Evolutionary conservation across 2,329 filamentous ascomycete genomes (phyloP).

Genomic region (Botryosphaeria agaves): DNA sequence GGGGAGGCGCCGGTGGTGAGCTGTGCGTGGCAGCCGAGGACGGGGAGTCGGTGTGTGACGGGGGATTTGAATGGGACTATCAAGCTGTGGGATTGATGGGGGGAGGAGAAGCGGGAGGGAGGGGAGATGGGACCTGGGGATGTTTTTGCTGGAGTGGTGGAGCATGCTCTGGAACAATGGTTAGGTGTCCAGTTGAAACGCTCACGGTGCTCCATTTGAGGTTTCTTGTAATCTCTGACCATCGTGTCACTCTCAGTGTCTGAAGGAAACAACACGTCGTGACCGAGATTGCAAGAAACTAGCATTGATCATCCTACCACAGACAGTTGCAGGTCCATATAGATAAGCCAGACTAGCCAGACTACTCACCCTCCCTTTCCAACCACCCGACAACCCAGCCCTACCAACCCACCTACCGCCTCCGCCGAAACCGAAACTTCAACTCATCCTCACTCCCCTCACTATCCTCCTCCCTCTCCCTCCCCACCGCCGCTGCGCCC

Average conservation of each 20-base stretch:
- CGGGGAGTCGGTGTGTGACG: slow-evolving; percentile 84
- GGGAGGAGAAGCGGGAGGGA: too few relatives aligned
- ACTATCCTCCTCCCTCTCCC: slow-evolving; percentile 18
- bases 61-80: slow-evolving; percentile 80
- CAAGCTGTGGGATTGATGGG: slow-evolving; percentile 85
- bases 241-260: too few relatives aligned
- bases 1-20: slow-evolving; percentile 70
- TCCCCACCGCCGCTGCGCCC: slow-evolving; percentile 10
- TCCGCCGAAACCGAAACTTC: slow-evolving; percentile 36
- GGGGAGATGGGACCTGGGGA: too few relatives aligned
- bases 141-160: too few relatives aligned
- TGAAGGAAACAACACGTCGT: too few relatives aligned
- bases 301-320: too few relatives aligned
- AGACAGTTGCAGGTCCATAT: too few relatives aligned
- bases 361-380: not conserved
- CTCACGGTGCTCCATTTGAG: too few relatives aligned
- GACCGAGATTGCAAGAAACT: too few relatives aligned
- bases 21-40: slow-evolving; percentile 92
- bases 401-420: slow-evolving; percentile 10
- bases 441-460: slow-evolving; percentile 40
- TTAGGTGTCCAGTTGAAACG: too few relatives aligned
- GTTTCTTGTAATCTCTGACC: too few relatives aligned
- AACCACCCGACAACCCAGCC: not conserved
- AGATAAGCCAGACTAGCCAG: not conserved
- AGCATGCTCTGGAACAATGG: too few relatives aligned